Evolutionary conservation across 2,329 filamentous ascomycete species (phyloP), one percentile per base, ranked within the genome.

Genomic region (Mariannaea sp.): DNA sequence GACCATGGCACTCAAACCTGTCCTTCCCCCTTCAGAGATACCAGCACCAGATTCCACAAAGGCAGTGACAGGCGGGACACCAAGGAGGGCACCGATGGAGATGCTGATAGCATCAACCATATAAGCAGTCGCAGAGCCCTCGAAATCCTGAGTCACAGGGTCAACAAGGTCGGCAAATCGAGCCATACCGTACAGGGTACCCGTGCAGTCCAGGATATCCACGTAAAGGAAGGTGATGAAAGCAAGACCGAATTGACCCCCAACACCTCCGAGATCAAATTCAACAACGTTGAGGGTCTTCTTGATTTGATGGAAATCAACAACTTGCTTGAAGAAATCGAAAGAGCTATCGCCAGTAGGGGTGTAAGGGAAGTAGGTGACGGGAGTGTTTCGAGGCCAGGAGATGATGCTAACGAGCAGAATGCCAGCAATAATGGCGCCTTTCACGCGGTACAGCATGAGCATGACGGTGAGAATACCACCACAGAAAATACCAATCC

Each of bases 151-250:
- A 0, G 90, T 94, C 44, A 84, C 81, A 62, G 90, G 87, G 62
- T 96, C 89, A 67, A 95, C 87, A 50, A 89, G 83, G 38, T 89
- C 85, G 60, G 87, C 87, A 71, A 93, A 94, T 24, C 87, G 86
- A 14, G 91, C 91, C 90, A 96, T 95, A 16, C 89, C 89, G 75
- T 95, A 96, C 54, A 95, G 76, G 1, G 90, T 95, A 63, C 90
- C 91, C 0, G 91, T 96, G 60, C 85, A 87, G 71, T 95, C 91
- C 38, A 96, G 83, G 56, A 96, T 93, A 66, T 96, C 91, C 60
- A 95, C 90, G 66, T 96, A 95, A 17, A 95, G 79, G 75, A 96
- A 95, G 2, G 91, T 95, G 70, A 95, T 86, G 59, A 95, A 84
- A 1, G 91, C 91, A 43, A 94, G 79, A 22, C 87, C 89, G 66